Evolutionary conservation across 2,329 filamentous ascomycete species (phyloP).

Genomic region (Xylaria sp.): DNA sequence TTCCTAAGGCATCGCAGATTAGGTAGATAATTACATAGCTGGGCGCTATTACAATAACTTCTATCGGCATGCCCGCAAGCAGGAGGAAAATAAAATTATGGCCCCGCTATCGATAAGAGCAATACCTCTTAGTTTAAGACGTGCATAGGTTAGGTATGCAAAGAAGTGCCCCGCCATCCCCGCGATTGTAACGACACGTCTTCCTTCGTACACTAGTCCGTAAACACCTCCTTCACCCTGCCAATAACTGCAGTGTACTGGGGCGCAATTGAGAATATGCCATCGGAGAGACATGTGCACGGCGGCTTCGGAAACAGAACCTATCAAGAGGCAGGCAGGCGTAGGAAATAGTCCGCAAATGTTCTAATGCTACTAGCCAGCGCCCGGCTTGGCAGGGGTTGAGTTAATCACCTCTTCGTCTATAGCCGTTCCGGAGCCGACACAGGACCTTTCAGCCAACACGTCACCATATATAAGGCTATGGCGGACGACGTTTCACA

Average conservation of each 20-base stretch:
- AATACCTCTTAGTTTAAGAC: background rate
- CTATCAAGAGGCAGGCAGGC: background rate
- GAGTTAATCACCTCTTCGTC: background rate
- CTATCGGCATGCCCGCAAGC: background rate
- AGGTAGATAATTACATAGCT: background rate
- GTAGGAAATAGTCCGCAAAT: background rate
- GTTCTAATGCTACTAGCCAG: background rate
- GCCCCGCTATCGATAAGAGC: conserved; percentile 37
- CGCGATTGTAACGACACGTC: background rate
- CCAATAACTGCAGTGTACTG: background rate
- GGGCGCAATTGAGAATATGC: background rate
- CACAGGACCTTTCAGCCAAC: background rate
- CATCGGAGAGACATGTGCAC: background rate
- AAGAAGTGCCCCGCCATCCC: conserved; percentile 16
- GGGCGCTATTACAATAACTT: too few species aligned
- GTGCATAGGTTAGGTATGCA: too few species aligned
- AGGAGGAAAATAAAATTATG: conserved; percentile 30
- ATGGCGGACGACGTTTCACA: background rate
- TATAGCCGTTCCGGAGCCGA: conserved; percentile 32
- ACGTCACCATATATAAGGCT: background rate
- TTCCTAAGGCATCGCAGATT: conserved; percentile 11
- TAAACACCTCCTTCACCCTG: background rate
- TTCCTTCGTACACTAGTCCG: background rate
- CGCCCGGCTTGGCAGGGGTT: background rate
- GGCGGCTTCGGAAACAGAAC: too few species aligned